These are phyloP conservation scores for Wickerhamomyces hampshirensis DNA, from an alignment of 805 yeast species.

Conservation along the genomic window DNA sequence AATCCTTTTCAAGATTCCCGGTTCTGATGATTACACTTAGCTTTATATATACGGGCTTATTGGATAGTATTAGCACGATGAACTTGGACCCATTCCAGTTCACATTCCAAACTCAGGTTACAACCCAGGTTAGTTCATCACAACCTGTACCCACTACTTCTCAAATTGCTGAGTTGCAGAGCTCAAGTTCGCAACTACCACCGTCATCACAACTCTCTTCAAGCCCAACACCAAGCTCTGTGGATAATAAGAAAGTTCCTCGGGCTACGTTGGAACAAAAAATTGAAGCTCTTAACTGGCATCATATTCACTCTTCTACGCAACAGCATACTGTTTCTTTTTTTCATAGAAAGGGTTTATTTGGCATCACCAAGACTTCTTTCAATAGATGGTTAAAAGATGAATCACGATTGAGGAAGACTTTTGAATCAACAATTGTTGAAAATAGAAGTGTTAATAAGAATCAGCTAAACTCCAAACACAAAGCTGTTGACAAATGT, in stretches of 20 bases:
- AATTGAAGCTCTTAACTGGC: constrained; percentile 33
- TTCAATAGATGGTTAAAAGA: constrained; percentile 36
- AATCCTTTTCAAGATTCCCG: background rate
- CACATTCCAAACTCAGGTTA: constrained; percentile 1
- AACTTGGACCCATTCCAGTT: constrained; percentile 2
- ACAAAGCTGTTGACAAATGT: constrained; percentile 32
- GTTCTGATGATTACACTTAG: no score
- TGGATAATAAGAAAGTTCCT: constrained; percentile 19
- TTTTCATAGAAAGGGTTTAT: constrained; percentile 27
- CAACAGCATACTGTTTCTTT: constrained; percentile 32
- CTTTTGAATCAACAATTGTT: constrained; percentile 23
- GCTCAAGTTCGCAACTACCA: constrained; percentile 9
- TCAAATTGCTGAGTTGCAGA: background rate
- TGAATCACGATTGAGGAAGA: constrained; percentile 28
- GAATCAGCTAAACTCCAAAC: constrained; percentile 19
- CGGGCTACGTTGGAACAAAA: constrained; percentile 35
- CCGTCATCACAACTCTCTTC: constrained; percentile 4
- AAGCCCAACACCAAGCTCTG: background rate
- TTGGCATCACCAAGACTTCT: constrained; percentile 34
- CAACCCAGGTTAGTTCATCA: background rate
- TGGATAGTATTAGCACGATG: constrained; percentile 1
- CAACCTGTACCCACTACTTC: constrained; percentile 1
- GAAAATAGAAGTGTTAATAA: constrained; percentile 19
- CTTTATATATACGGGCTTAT: no score
- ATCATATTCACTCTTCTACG: constrained; percentile 25